Conservation (phyloP, 2,329 filamentous ascomycete species). For the Fusarium dimerum region DNA sequence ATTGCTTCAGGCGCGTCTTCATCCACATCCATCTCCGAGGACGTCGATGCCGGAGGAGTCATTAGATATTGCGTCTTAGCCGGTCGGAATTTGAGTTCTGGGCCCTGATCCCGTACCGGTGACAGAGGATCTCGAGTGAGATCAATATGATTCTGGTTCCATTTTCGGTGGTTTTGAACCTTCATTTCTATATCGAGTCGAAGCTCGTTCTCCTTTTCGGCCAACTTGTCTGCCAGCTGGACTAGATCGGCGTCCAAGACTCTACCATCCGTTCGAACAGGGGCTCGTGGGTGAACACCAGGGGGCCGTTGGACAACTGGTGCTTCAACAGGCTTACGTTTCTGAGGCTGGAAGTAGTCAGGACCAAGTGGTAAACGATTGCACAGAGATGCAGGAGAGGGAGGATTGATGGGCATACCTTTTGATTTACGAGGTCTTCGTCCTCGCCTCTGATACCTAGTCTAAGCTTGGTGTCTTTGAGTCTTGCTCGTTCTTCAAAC, state of each 20-base stretch:
- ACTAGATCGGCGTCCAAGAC: constrained; percentile 77
- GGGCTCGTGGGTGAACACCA: constrained; percentile 66
- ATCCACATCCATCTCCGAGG: constrained; percentile 59
- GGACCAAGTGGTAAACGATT: constrained; percentile 23
- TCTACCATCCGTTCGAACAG: constrained; percentile 70
- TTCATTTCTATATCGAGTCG: constrained; percentile 82
- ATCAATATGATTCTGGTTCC: constrained; percentile 90
- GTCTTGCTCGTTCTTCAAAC: constrained; percentile 77
- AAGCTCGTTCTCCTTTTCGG: constrained; percentile 81
- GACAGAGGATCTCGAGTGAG: constrained; percentile 83
- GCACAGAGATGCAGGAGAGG: constrained; percentile 19
- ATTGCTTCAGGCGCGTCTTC: constrained; percentile 47
- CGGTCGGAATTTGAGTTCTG: constrained; percentile 66
- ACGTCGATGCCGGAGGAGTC: constrained; percentile 61
- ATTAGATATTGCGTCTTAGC: constrained; percentile 72
- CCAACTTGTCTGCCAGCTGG: constrained; percentile 72
- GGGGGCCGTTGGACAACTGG: constrained; percentile 62
- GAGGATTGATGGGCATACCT: constrained; percentile 57
- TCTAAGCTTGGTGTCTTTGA: constrained; percentile 87
- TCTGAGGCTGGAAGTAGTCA: constrained; percentile 62
- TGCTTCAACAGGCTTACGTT: constrained; percentile 65
- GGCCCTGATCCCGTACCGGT: constrained; percentile 67
- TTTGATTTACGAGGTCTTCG: constrained; percentile 92
- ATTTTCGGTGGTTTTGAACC: constrained; percentile 83
- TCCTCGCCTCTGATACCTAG: constrained; percentile 90